A percentile compares a stretch with the other conserved stretches of the same genome.
Conservation (phyloP, 805 yeast genomes). For the Metschnikowia borealis region DNA sequence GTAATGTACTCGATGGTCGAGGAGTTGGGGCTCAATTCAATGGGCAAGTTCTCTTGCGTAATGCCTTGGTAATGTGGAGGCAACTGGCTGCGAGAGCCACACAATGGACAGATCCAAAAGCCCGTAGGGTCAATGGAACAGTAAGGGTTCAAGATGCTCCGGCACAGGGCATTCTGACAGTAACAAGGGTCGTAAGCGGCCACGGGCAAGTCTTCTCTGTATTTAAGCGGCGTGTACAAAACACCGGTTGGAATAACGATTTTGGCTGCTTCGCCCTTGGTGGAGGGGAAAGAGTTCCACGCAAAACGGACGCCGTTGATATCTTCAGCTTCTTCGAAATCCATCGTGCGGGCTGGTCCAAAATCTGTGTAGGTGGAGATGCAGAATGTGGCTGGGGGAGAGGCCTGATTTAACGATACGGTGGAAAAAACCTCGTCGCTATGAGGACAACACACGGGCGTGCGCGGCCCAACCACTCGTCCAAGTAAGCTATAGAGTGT, state of each 20-base stretch:
- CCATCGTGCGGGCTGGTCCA: conserved; percentile 21
- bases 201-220: conserved; percentile 68
- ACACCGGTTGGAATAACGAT: conserved; percentile 94
- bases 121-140: conserved; percentile 74
- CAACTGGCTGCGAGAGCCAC: conserved; percentile 71
- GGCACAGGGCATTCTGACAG: conserved; percentile 75
- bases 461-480: conserved; percentile 12
- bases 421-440: conserved; percentile 15
- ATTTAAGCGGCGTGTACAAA: conserved; percentile 88
- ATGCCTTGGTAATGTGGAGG: conserved; percentile 80
- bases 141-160: conserved; percentile 82
- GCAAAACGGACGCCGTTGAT: conserved; percentile 43
- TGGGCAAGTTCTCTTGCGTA: conserved; percentile 72
- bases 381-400: neutral
- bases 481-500: neutral
- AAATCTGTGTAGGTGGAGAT: neutral
- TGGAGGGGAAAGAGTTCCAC: conserved; percentile 77
- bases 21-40: conserved; percentile 65
- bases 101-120: conserved; percentile 85
- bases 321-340: conserved; percentile 44
- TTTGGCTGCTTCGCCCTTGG: conserved; percentile 83
- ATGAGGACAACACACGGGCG: conserved; percentile 22
- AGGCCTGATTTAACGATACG: neutral
- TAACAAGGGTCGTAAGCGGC: conserved; percentile 83
- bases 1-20: conserved; percentile 85